Conservation (phyloP, 2,329 filamentous ascomycete species). For the Calonectria montana region DNA sequence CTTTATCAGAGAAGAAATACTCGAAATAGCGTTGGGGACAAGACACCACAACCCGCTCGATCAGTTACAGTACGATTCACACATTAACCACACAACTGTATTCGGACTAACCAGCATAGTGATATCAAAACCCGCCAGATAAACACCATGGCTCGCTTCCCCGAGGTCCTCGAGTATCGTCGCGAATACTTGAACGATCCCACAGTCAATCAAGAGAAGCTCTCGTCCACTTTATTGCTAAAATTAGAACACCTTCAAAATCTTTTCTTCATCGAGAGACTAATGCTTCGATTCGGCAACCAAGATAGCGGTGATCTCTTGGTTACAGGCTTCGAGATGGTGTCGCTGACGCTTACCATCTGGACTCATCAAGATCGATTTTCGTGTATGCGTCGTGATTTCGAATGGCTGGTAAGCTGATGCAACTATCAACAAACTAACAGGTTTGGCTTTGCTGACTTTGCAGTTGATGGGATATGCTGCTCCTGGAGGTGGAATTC, state of each 20-base stretch:
- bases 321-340: constrained; percentile 59
- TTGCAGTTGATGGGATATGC: constrained; percentile 60
- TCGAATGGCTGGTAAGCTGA: constrained; percentile 60
- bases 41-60: constrained; percentile 27
- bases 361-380: constrained; percentile 63
- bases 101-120: constrained; percentile 35
- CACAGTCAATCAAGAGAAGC: constrained; percentile 38
- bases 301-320: constrained; percentile 54
- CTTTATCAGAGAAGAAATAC: constrained; percentile 66
- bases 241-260: constrained; percentile 66
- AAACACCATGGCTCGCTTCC: constrained; percentile 48
- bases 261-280: constrained; percentile 68
- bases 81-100: rapidly evolving
- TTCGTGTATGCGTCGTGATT: constrained; percentile 53
- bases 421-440: background rate
- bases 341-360: constrained; percentile 57
- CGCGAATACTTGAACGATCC: constrained; percentile 51
- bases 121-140: constrained; percentile 51
- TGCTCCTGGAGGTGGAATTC: constrained; percentile 60
- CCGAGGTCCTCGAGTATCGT: constrained; percentile 52
- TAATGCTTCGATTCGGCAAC: constrained; percentile 60
- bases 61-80: constrained; percentile 33
- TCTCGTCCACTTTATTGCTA: constrained; percentile 60
- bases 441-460: constrained; percentile 1
- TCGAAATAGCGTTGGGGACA: constrained; percentile 64